Percentiles rank a stretch among this genome's conserved stretches.
Conservation (phyloP, 495 filamentous ascomycete species). For the Penicillium lagena region DNA sequence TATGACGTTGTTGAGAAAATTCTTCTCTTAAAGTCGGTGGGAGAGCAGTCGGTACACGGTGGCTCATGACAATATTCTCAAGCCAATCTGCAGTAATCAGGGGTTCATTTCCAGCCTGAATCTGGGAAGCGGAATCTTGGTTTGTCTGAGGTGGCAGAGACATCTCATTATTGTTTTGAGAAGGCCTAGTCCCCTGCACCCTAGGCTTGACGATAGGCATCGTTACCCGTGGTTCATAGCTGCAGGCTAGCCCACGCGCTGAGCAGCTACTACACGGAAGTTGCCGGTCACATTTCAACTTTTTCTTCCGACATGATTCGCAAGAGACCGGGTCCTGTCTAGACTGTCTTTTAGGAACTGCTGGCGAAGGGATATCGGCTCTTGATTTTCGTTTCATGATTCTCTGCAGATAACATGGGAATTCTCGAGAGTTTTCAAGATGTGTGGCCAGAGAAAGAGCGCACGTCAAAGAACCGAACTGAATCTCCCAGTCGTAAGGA, state of each 20-base stretch:
- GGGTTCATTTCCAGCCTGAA: conserved; percentile 10
- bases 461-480: not conserved
- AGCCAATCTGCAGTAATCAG: conserved; percentile 26
- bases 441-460: not conserved
- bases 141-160: no score
- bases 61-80: conserved; percentile 35
- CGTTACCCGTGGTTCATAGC: conserved; percentile 6
- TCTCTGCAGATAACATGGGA: not conserved
- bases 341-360: conserved; percentile 12
- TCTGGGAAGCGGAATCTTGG: no score
- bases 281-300: conserved; percentile 11
- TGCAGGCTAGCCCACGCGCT: conserved; percentile 29
- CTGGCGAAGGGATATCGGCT: not conserved
- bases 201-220: no score
- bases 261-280: conserved; percentile 42
- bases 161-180: no score
- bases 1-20: conserved; percentile 5
- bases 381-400: conserved; percentile 23
- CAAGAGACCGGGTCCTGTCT: conserved; percentile 47
- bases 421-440: not conserved
- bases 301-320: conserved; percentile 17
- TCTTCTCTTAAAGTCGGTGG: conserved; percentile 16
- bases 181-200: no score
- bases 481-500: not conserved
- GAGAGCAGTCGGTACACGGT: conserved; percentile 23